Evolutionary conservation across 768 basidiomycete species (phyloP), one percentile per base, ranked within the genome.

Genomic region (Daedaleopsis nitida): DNA sequence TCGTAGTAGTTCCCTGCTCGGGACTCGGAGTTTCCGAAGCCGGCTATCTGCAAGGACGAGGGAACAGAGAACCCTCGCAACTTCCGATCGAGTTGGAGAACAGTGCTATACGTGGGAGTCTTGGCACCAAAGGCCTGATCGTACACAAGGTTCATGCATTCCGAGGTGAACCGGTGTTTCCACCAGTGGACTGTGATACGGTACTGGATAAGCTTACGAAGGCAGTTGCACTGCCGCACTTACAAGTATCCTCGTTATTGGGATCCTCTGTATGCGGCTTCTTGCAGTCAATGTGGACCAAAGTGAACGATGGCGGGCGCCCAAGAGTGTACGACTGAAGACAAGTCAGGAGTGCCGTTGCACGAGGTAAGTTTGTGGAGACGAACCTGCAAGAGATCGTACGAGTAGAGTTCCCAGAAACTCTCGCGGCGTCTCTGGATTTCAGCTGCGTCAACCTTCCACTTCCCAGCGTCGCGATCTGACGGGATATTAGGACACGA

Each of bases 401-500:
- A 88, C 13, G 83, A 83, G 63, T 85, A 78, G 38, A 88, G 74
- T 68, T 89, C 87, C 77, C 87, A 88, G 66, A 88, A 83, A n/a
- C 86, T 73, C 58, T 81, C 80, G 11, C 86, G 80, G 58, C 87
- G 79, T 67, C 82, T 79, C 51, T 82, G 78, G 0, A 86, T 84
- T 69, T 89, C 86, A 52, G 75, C 78, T 11, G 75, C 62, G 54
- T 83, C 77, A 17, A 87, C 76, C 13, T 85, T 83, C 86, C 86
- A 89, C 63, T 80, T 81, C 24, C 82, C 82, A 55, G 86, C 86
- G 63, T 89, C 87, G 56, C 87, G 84, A 74, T 89, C 87, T 89
- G 65, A 55, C 42, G 55, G 4, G 42, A 27, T 17, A 23, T 17
- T 47, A 37, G 52, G 50, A 43, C 24, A 19, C 37, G 9, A 13